A percentile compares a stretch with the other conserved stretches of the same genome.
Evolutionary conservation across 345 rosid species (phyloP).

Genomic region (Limnanthes douglasii): DNA sequence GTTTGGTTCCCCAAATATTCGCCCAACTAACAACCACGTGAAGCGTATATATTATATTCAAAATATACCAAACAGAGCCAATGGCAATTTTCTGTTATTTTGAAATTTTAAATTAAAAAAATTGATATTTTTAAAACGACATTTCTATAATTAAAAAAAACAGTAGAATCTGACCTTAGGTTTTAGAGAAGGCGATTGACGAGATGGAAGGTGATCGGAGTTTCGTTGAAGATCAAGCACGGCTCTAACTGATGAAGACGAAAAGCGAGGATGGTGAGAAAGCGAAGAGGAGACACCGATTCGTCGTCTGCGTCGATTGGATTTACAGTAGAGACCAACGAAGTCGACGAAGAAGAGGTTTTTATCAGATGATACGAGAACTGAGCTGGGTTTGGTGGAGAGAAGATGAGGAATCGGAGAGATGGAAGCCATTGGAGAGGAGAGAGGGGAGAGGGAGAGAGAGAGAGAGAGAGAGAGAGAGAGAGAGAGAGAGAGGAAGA

Average conservation of each 20-base stretch:
- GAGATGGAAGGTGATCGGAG: slow-evolving; percentile 23
- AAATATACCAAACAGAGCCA: no score
- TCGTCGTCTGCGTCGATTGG: slow-evolving; percentile 28
- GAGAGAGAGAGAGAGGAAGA: no score
- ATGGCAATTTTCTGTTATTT: no score
- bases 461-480: slow-evolving; percentile 8
- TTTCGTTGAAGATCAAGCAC: slow-evolving; percentile 34
- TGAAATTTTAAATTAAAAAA: no score
- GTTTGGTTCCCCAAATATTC: no score
- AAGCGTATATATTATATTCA: no score
- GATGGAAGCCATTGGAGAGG: slow-evolving; percentile 25
- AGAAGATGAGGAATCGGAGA: slow-evolving; percentile 38
- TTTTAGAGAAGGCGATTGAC: slow-evolving; percentile 15
- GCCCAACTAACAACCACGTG: no score
- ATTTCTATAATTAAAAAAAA: no score
- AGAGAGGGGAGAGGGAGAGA: slow-evolving; percentile 8
- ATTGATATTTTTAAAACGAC: no score
- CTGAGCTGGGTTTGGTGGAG: slow-evolving; percentile 31
- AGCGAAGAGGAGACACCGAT: slow-evolving; percentile 13
- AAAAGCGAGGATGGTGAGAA: slow-evolving; percentile 16
- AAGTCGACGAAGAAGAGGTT: slow-evolving; percentile 49
- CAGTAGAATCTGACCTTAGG: slow-evolving; percentile 11
- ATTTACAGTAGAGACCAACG: slow-evolving; percentile 35
- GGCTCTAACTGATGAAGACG: slow-evolving; percentile 27
- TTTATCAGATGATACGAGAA: no score